Evolutionary conservation across 768 basidiomycete genomes (phyloP), one percentile per base, ranked within the genome.

Genomic region (Cytidiella melzeri): DNA sequence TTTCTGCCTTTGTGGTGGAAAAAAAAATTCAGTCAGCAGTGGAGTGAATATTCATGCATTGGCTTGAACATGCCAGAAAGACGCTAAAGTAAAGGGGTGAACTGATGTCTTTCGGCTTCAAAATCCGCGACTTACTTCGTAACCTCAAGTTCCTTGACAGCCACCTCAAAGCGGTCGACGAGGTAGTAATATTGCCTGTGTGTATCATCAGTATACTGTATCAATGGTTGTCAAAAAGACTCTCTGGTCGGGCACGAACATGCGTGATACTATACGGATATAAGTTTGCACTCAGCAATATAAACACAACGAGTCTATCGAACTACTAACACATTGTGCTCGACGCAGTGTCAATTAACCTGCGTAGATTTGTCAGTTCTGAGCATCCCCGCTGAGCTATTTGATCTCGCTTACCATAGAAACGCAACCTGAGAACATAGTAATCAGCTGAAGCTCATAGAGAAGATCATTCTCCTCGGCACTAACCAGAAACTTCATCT

Each of bases 241-340:
- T n/a, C n/a, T n/a, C n/a, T n/a, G n/a, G n/a, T 19, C 24, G 15
- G 3, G 12, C 3, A 44, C 57, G 34, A 19, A 58, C 58, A 57
- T 61, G 43, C 57, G 61, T 1, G 61, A 59, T 34, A 59, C 60
- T 61, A 47, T 1, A 36, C 25, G 19, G n/a, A 27, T 25, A 20
- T 44, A 7, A 25, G 4, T 34, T 5, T 18, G n/a, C 15, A 18
- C 13, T 15, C 36, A 9, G 15, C 27, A 4, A 42, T 3, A 7
- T 20, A 45, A n/a, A 21, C 13, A 10, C 5, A 15, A n/a, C 5
- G 19, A 3, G n/a, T n/a, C n/a, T n/a, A n/a, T n/a, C 4, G 20
- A 40, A 20, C 3, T 0, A 51, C 61, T 53, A 43, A 62, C 61
- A 45, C 3, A 62, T 44, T 3, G 56, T 34, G 30, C 30, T 34